Evolutionary conservation across 306 rosid species (phyloP).

Genomic region (Acmispon strigosus): DNA sequence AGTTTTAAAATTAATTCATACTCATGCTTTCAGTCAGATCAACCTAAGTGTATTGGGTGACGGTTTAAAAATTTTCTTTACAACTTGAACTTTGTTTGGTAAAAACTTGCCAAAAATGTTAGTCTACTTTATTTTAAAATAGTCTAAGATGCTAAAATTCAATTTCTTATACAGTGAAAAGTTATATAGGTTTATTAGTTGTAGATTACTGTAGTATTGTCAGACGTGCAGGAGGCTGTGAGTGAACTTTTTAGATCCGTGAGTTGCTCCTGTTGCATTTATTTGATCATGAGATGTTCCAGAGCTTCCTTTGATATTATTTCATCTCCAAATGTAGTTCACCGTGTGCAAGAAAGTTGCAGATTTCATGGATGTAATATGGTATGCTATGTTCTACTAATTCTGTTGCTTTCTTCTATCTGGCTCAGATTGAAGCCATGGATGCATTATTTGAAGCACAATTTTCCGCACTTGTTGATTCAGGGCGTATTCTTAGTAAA

Average conservation of each 20-base stretch:
- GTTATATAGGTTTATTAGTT: no score
- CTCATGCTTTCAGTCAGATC: neutral
- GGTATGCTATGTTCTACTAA: conserved; percentile 11
- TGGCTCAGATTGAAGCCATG: conserved; percentile 88
- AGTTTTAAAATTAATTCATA: neutral
- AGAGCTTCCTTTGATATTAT: neutral
- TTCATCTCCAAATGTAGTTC: conserved; percentile 2
- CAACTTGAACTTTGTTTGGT: neutral
- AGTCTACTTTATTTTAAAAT: neutral
- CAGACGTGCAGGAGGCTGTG: neutral
- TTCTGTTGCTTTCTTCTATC: conserved; percentile 18
- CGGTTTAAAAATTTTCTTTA: neutral
- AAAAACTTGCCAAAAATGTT: neutral
- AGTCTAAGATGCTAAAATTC: neutral
- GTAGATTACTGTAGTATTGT: neutral
- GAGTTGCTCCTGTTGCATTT: neutral
- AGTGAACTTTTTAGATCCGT: neutral
- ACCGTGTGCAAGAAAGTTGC: neutral
- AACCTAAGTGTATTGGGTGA: conserved; percentile 10
- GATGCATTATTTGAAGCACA: conserved; percentile 95
- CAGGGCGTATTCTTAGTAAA: conserved; percentile 77
- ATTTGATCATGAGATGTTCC: neutral
- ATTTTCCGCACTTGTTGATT: conserved; percentile 75
- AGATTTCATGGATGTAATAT: conserved; percentile 11
- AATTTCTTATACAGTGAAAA: neutral